Evolutionary conservation across 495 filamentous ascomycete genomes (phyloP).

Genomic region (Achaetomiella virescens): DNA sequence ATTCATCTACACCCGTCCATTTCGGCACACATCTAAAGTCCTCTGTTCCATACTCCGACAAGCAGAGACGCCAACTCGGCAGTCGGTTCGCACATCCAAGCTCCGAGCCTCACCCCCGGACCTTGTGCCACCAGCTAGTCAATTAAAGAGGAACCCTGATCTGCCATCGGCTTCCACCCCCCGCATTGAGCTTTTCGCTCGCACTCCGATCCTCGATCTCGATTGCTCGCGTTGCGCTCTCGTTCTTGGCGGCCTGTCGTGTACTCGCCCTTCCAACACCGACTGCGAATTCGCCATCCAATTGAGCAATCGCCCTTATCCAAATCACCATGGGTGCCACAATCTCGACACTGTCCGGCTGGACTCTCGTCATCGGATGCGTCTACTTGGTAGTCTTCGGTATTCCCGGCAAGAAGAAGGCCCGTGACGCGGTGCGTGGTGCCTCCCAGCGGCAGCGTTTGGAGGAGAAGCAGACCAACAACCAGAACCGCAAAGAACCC

Average conservation of each 20-base stretch:
- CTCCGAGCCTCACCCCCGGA: slow-evolving; percentile 1
- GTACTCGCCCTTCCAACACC: background rate
- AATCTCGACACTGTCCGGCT: slow-evolving; percentile 45
- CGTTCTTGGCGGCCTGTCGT: background rate
- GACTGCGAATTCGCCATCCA: background rate
- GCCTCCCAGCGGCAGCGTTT: slow-evolving; percentile 21
- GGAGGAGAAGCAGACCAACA: slow-evolving; percentile 35
- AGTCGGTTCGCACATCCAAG: background rate
- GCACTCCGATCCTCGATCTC: background rate
- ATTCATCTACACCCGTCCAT: background rate
- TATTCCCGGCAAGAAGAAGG: slow-evolving; percentile 14
- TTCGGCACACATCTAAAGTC: background rate
- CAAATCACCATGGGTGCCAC: slow-evolving; percentile 35
- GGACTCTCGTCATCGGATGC: slow-evolving; percentile 52
- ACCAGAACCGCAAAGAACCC: slow-evolving; percentile 30
- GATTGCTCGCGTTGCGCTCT: background rate
- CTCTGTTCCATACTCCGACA: background rate
- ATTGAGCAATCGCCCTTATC: background rate
- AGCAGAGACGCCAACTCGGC: background rate
- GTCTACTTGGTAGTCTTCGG: slow-evolving; percentile 30
- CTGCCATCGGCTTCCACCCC: slow-evolving; percentile 2
- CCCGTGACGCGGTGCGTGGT: slow-evolving; percentile 5
- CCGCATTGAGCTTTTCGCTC: slow-evolving; percentile 5
- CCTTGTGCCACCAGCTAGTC: slow-evolving; percentile 9
- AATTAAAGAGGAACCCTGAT: slow-evolving; percentile 1